Evolutionary conservation across 2,329 filamentous ascomycete species (phyloP).

Genomic region (Scedosporium minutisporum): DNA sequence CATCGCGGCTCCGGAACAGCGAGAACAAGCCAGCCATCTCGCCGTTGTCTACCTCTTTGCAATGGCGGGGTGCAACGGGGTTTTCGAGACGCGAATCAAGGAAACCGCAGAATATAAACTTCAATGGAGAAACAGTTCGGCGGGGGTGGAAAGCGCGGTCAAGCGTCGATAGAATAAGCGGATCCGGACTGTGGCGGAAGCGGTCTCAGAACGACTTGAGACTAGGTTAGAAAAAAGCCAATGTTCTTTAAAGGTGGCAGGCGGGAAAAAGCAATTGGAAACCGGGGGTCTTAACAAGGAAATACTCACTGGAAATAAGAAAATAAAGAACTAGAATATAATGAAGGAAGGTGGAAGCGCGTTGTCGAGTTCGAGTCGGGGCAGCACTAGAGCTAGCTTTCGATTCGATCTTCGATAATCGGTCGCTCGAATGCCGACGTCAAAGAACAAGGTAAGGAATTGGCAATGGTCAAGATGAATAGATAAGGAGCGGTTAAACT

Average conservation of each 20-base stretch:
- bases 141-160: background rate
- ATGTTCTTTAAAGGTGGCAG: background rate
- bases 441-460: background rate
- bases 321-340: no score
- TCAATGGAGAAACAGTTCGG: background rate
- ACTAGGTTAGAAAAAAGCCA: background rate
- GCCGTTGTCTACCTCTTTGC: background rate
- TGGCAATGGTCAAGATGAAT: background rate
- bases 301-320: background rate
- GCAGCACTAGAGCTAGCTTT: no score
- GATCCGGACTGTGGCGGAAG: background rate
- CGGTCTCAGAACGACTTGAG: background rate
- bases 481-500: background rate
- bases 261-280: background rate
- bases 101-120: background rate
- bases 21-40: slow-evolving; percentile 50
- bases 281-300: background rate
- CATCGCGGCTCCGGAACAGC: slow-evolving; percentile 67
- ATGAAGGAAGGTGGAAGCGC: no score
- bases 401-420: no score
- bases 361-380: no score
- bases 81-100: background rate
- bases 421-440: background rate
- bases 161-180: background rate
- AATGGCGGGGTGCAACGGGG: background rate